phyloP scores from a whole-genome alignment of 2,329 filamentous ascomycete genomes.

The Colletotrichum sp. region DNA sequence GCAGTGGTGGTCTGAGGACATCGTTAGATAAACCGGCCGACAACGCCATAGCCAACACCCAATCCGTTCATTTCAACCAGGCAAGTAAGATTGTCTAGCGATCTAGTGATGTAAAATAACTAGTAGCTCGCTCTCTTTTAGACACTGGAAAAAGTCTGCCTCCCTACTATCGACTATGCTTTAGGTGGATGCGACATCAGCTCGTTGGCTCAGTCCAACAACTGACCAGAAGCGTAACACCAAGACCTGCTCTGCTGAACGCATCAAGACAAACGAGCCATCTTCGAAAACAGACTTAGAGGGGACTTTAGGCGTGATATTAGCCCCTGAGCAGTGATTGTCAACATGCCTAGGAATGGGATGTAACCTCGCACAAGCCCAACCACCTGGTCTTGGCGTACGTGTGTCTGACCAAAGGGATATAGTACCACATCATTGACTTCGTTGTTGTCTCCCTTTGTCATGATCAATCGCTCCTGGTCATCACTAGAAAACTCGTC shows the following conservation, averaged over 20 bases:
- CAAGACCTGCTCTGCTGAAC: neutral
- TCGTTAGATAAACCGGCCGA: neutral
- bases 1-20: neutral
- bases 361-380: neutral
- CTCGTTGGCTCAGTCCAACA: neutral
- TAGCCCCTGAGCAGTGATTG: neutral
- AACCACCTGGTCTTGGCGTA: neutral
- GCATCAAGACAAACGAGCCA: neutral
- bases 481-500: neutral
- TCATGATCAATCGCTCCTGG: neutral
- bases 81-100: rapidly evolving
- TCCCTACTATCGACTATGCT: neutral
- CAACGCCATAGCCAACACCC: neutral
- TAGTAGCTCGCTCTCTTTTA: neutral
- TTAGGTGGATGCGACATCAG: neutral
- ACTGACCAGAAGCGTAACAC: neutral
- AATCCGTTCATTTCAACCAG: neutral
- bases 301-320: neutral
- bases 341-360: neutral
- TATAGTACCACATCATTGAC: neutral
- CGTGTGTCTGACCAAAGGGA: neutral
- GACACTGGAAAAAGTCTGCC: neutral
- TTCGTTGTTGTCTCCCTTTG: neutral
- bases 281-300: neutral
- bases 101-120: neutral